phyloP scores from a whole-genome alignment of 192 early-diverging fungal genomes.

The Paraglomus brasilianum region DNA sequence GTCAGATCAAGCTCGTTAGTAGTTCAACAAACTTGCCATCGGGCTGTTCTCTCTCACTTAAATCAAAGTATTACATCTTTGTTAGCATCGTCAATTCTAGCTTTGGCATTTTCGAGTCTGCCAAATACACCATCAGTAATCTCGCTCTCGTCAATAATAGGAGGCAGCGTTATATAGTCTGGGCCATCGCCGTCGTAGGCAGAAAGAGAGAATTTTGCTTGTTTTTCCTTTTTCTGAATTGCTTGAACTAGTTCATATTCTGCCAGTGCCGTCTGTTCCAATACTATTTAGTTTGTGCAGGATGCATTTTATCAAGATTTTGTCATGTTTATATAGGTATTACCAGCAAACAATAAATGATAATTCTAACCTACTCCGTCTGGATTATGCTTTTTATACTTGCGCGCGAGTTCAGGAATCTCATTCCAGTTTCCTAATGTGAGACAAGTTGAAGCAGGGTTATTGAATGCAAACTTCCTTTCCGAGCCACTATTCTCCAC shows the following conservation, averaged over 20 bases:
- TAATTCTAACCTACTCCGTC: conserved; percentile 45
- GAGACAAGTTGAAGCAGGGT: too few species aligned
- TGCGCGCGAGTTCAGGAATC: conserved; percentile 52
- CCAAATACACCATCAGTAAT: conserved; percentile 25
- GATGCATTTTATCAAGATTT: too few species aligned
- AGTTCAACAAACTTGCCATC: too few species aligned
- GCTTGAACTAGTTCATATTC: conserved; percentile 36
- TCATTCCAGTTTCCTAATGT: conserved; percentile 41
- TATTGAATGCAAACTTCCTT: neutral
- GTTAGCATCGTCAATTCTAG: neutral
- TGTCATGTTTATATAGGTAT: neutral
- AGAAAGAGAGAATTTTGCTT: neutral
- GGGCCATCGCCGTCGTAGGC: conserved; percentile 33
- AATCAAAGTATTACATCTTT: conserved; percentile 24
- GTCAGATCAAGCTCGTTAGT: too few species aligned
- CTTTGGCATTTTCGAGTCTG: conserved; percentile 26
- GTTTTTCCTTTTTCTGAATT: conserved; percentile 1
- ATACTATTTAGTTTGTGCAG: conserved; percentile 27
- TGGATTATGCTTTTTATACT: conserved; percentile 56
- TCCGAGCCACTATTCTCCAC: neutral
- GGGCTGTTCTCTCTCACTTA: neutral
- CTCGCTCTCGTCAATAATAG: conserved; percentile 16
- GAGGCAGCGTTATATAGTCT: conserved; percentile 23
- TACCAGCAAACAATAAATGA: too few species aligned
- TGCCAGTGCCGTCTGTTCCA: conserved; percentile 43